A percentile compares a stretch with the other conserved stretches of the same genome.
Conservation (phyloP, 2,329 filamentous ascomycete genomes). For the Cladosporium sp. region DNA sequence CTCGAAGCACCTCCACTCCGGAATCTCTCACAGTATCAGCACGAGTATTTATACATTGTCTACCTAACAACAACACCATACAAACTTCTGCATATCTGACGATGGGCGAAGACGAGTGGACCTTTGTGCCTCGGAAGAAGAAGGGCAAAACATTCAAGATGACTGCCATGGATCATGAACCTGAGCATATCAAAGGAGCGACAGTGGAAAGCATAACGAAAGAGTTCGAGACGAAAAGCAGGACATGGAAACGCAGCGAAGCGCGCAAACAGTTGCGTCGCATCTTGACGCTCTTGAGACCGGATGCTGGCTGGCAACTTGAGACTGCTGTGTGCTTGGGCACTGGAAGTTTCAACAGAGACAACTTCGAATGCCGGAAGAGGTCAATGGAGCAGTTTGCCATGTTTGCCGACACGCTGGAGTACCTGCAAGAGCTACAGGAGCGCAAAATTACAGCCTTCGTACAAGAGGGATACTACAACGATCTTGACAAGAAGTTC, state of each 20-base stretch:
- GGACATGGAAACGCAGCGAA: constrained; percentile 20
- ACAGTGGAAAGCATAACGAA: constrained; percentile 17
- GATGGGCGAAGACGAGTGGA: constrained; percentile 11
- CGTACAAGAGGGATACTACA: constrained; percentile 30
- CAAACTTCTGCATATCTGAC: not conserved
- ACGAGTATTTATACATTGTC: too few species aligned
- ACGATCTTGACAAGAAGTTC: constrained; percentile 25
- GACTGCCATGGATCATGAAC: not conserved
- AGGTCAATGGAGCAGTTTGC: constrained; percentile 31
- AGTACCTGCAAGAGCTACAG: constrained; percentile 12
- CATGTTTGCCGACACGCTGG: constrained; percentile 27
- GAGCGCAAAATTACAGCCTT: constrained; percentile 15
- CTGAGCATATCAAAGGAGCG: constrained; percentile 12
- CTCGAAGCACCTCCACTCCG: too few species aligned
- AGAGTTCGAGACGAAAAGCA: constrained; percentile 20
- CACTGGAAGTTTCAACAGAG: constrained; percentile 28
- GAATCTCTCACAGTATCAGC: too few species aligned
- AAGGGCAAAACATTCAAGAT: not conserved
- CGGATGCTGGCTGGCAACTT: constrained; percentile 22
- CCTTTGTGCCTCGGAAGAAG: constrained; percentile 6
- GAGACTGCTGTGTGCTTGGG: constrained; percentile 29
- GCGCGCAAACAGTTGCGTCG: constrained; percentile 19
- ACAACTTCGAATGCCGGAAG: constrained; percentile 25
- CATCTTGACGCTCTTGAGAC: constrained; percentile 18
- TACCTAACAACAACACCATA: too few species aligned